These are phyloP conservation scores for Sugiyamaella qingdaonensis DNA, from an alignment of 805 yeast genomes.

Conservation along the genomic window DNA sequence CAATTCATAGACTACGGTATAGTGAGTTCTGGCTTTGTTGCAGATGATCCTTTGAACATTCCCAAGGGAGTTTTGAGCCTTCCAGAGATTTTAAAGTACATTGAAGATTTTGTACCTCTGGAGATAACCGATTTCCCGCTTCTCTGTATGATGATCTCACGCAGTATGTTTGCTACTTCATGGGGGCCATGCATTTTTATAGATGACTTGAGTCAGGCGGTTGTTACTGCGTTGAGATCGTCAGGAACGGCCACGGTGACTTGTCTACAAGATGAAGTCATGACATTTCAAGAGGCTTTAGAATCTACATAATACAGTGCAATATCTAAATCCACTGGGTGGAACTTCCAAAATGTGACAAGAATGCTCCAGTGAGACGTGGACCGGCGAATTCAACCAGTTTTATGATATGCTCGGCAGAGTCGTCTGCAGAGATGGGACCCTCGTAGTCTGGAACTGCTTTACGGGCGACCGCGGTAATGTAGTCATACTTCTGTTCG, in stretches of 20 bases:
- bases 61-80: not conserved
- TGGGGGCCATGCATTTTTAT: slow-evolving; percentile 1
- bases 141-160: not conserved
- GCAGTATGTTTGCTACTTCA: not conserved
- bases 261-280: not conserved
- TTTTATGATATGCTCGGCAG: slow-evolving; percentile 23
- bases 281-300: not conserved
- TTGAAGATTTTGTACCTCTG: not conserved
- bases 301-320: not conserved
- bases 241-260: not conserved
- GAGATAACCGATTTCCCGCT: not conserved
- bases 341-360: slow-evolving; percentile 13
- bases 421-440: slow-evolving; percentile 23
- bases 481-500: not conserved
- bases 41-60: not conserved
- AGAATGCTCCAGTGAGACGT: slow-evolving; percentile 25
- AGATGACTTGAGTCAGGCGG: not conserved
- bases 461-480: not conserved
- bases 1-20: not conserved
- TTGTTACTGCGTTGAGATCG: not conserved
- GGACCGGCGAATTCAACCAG: slow-evolving; percentile 23
- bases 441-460: slow-evolving; percentile 6
- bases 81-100: not conserved
- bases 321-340: not conserved
- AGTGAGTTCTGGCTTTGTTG: not conserved